Evolutionary conservation across 2,329 filamentous ascomycete genomes (phyloP).

Genomic region (Fusarium oxysporum): DNA sequence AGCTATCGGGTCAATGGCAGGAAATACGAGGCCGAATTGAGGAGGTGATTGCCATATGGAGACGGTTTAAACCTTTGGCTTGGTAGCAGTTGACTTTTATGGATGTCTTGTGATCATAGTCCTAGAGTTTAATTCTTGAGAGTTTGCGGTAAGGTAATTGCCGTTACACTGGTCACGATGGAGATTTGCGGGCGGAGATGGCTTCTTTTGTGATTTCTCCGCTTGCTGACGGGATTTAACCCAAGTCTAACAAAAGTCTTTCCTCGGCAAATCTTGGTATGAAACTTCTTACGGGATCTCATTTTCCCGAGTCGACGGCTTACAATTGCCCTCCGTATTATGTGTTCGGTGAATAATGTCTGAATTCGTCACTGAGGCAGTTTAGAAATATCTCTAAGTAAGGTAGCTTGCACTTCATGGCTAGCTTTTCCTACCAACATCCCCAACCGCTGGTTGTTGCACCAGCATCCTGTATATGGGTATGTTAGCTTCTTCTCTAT

Average conservation of each 20-base stretch:
- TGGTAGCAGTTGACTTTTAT: not conserved
- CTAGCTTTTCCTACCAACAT: not conserved
- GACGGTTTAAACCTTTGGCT: not conserved
- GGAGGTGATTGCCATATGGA: not conserved
- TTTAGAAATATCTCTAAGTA: fast-evolving
- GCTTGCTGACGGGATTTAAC: not conserved
- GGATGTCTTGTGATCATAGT: not conserved
- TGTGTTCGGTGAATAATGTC: not conserved
- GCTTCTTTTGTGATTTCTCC: not conserved
- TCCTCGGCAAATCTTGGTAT: not conserved
- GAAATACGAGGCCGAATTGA: not conserved
- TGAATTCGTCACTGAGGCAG: not conserved
- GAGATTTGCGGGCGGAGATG: not conserved
- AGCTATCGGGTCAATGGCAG: not conserved
- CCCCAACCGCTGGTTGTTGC: fast-evolving
- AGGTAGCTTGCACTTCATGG: not conserved
- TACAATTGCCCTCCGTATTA: not conserved
- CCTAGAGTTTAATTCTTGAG: not conserved
- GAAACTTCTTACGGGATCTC: not conserved
- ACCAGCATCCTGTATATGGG: fast-evolving
- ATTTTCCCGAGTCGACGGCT: fast-evolving
- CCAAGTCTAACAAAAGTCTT: not conserved
- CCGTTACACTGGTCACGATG: not conserved
- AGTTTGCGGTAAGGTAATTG: not conserved
- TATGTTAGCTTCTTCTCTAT: not conserved